Evolutionary conservation across 2,329 filamentous ascomycete genomes (phyloP).

Genomic region (Lachnellula occidentalis): DNA sequence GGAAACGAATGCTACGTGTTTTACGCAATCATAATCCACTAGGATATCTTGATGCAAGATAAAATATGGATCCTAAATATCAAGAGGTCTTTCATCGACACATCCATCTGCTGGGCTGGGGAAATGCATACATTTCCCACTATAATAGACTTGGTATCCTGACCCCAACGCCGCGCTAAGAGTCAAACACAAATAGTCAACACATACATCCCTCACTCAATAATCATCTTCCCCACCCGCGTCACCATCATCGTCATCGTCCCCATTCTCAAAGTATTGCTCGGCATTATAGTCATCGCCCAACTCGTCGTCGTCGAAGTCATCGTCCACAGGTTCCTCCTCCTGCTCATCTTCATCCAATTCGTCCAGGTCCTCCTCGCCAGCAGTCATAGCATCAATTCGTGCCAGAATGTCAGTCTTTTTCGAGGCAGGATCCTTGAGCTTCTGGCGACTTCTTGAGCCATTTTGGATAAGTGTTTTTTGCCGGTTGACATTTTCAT

Average conservation of each 20-base stretch:
- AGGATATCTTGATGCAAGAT: too few species aligned
- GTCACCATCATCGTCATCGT: conserved; percentile 45
- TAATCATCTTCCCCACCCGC: conserved; percentile 40
- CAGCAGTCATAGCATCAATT: conserved; percentile 21
- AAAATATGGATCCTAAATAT: too few species aligned
- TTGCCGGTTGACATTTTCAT: conserved; percentile 13
- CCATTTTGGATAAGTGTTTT: conserved; percentile 6
- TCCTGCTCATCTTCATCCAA: conserved; percentile 33
- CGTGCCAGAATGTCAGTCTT: conserved; percentile 23
- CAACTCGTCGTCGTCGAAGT: conserved; percentile 55
- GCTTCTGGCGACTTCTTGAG: background rate
- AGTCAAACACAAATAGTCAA: background rate
- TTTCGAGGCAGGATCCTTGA: conserved; percentile 26
- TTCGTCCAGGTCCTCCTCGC: conserved; percentile 34
- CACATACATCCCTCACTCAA: conserved; percentile 10
- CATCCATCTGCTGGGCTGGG: background rate
- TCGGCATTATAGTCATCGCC: conserved; percentile 60
- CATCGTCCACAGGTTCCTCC: conserved; percentile 43
- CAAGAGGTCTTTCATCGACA: too few species aligned
- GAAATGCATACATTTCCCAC: background rate
- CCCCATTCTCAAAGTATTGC: conserved; percentile 58
- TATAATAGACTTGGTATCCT: background rate
- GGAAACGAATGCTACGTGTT: too few species aligned
- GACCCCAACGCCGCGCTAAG: conserved; percentile 8
- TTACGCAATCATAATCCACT: too few species aligned